Evolutionary conservation across 176 grass and related monocot genomes (phyloP).

Genomic region (Aegilops longissima): DNA sequence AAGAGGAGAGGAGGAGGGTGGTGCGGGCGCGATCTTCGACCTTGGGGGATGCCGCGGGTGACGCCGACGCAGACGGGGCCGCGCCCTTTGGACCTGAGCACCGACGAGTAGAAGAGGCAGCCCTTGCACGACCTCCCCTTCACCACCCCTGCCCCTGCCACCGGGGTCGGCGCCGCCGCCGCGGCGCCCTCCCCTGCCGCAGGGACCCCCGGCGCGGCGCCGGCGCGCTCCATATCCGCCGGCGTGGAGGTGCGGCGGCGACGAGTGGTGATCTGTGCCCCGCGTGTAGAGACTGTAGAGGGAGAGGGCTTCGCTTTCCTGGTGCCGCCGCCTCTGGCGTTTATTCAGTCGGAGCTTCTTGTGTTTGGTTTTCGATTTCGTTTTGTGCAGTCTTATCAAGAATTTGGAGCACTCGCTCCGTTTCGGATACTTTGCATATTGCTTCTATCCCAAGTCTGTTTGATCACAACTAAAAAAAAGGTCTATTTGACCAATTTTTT

Average conservation of each 20-base stretch:
- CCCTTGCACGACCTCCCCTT: conserved; percentile 86
- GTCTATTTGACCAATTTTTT: too few species aligned
- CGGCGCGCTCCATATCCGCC: conserved; percentile 29
- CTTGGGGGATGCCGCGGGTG: conserved; percentile 60
- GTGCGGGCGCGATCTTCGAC: background rate
- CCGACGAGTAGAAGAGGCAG: conserved; percentile 85
- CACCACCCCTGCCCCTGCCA: background rate
- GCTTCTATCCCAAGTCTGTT: too few species aligned
- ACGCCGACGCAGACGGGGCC: conserved; percentile 79
- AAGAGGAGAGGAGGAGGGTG: background rate
- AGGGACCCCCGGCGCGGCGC: conserved; percentile 28
- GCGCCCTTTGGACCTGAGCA: conserved; percentile 52
- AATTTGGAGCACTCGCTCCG: background rate
- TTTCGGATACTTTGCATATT: background rate
- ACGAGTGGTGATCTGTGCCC: background rate
- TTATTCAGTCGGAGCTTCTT: background rate
- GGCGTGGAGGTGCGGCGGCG: background rate
- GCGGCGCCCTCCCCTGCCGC: background rate
- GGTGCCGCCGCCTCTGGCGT: background rate
- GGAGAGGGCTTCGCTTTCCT: background rate
- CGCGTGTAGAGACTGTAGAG: background rate
- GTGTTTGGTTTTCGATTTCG: background rate
- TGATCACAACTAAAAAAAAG: too few species aligned
- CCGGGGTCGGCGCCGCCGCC: background rate
- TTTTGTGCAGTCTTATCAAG: background rate